phyloP scores from a whole-genome alignment of 345 rosid species.

The Kernera saxatilis region DNA sequence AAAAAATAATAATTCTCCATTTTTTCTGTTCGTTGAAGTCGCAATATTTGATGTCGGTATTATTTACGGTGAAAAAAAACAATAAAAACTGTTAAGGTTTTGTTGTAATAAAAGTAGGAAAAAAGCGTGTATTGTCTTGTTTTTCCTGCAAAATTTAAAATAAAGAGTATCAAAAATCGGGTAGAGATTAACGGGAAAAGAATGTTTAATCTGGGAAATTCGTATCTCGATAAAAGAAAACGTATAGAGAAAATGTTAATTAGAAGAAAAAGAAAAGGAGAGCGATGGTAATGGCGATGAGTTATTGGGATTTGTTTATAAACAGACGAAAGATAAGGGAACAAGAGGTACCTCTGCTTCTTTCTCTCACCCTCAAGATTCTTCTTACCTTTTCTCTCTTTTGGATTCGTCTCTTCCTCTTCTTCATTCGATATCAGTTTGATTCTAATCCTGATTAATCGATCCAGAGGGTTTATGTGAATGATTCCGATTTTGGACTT shows the following conservation, averaged over 20 bases:
- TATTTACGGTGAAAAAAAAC: no score
- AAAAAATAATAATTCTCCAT: background rate
- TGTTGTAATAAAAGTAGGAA: background rate
- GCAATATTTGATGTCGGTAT: background rate
- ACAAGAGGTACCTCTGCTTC: slow-evolving; percentile 14
- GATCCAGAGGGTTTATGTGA: slow-evolving; percentile 18
- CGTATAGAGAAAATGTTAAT: slow-evolving; percentile 1
- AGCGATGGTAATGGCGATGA: slow-evolving; percentile 25
- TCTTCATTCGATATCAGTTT: background rate
- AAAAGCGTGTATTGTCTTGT: background rate
- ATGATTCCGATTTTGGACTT: slow-evolving; percentile 9
- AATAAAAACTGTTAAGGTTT: background rate
- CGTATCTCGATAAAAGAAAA: background rate
- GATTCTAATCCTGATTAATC: background rate
- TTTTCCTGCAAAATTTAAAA: background rate
- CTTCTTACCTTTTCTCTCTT: slow-evolving; percentile 3
- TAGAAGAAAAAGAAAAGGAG: slow-evolving; percentile 1
- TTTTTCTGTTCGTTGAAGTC: background rate
- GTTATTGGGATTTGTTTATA: slow-evolving; percentile 31
- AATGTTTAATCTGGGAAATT: background rate
- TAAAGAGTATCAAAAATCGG: background rate
- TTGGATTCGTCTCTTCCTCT: slow-evolving; percentile 11
- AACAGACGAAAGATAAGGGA: slow-evolving; percentile 27
- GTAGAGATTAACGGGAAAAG: background rate
- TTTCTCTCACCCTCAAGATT: background rate